These are phyloP conservation scores for Hypoxylon lenormandii DNA, from an alignment of 495 filamentous ascomycete genomes.

Conservation along the genomic window DNA sequence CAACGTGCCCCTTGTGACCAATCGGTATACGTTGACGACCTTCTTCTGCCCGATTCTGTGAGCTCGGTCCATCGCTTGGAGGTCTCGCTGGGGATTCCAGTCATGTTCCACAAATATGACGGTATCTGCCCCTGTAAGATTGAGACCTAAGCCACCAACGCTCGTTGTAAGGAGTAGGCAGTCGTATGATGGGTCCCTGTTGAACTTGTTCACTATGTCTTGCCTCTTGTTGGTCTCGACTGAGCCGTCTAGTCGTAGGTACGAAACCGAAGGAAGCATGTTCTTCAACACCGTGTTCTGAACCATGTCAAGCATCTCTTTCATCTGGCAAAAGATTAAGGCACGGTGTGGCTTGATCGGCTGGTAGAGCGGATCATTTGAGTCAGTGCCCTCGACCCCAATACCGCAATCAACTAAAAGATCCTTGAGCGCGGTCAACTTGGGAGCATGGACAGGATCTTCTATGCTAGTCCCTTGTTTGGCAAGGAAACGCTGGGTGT, in stretches of 20 bases:
- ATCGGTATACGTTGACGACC: constrained; percentile 98
- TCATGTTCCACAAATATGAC: constrained; percentile 99
- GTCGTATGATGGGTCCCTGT: constrained; percentile 95
- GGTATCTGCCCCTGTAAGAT: constrained; percentile 95
- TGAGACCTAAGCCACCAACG: constrained; percentile 93
- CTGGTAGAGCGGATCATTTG: constrained; percentile 68
- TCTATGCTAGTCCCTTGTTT: constrained; percentile 79
- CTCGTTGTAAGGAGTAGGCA: constrained; percentile 90
- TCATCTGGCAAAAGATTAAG: constrained; percentile 98
- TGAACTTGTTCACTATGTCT: constrained; percentile 98
- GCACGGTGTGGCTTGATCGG: constrained; percentile 95
- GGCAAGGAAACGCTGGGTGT: constrained; percentile 78
- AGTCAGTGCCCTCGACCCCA: constrained; percentile 76
- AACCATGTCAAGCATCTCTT: constrained; percentile 99
- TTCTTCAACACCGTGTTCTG: constrained; percentile 88
- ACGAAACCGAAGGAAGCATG: constrained; percentile 86
- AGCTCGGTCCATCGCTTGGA: constrained; percentile 98
- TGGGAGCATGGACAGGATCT: constrained; percentile 89
- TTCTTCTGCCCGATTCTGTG: constrained; percentile 99
- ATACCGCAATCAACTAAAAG: constrained; percentile 95
- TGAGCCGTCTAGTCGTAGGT: constrained; percentile 87
- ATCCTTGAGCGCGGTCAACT: constrained; percentile 87
- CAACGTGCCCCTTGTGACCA: constrained; percentile 92
- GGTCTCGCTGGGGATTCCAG: constrained; percentile 98
- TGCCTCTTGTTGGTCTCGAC: constrained; percentile 91